Evolutionary conservation across 192 early-diverging fungal genomes (phyloP).

Genomic region (Gamsiella multidivaricata): DNA sequence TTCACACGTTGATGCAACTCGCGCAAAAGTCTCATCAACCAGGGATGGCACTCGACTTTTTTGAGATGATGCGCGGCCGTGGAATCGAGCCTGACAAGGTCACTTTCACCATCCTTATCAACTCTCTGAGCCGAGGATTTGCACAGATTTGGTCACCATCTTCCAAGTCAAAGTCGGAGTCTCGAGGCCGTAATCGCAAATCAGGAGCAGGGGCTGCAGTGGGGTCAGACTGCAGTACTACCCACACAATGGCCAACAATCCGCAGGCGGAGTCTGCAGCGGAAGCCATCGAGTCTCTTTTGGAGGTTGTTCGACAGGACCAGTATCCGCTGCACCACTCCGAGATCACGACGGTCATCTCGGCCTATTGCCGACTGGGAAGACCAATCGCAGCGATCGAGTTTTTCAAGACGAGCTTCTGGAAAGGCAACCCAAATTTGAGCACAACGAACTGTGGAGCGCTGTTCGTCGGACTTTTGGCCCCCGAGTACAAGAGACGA

Average conservation of each 20-base stretch:
- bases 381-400: slow-evolving; percentile 40
- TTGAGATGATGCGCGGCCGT: slow-evolving; percentile 48
- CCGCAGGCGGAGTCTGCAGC: not conserved
- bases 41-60: slow-evolving; percentile 45
- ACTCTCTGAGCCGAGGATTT: slow-evolving; percentile 28
- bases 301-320: slow-evolving; percentile 26
- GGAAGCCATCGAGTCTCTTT: slow-evolving; percentile 28
- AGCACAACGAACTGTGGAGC: slow-evolving; percentile 44
- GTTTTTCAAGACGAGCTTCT: slow-evolving; percentile 39
- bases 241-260: not conserved
- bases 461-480: slow-evolving; percentile 33
- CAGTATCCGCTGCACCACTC: slow-evolving; percentile 14
- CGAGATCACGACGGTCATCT: slow-evolving; percentile 33
- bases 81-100: slow-evolving; percentile 34
- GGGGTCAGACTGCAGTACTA: too few relatives aligned
- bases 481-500: slow-evolving; percentile 23
- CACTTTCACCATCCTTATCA: slow-evolving; percentile 38
- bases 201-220: not conserved
- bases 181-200: not conserved
- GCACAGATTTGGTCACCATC: not conserved
- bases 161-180: not conserved
- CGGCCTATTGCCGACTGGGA: slow-evolving; percentile 42
- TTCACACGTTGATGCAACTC: slow-evolving; percentile 47
- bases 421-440: slow-evolving; percentile 16
- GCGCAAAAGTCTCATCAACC: slow-evolving; percentile 45